These are phyloP conservation scores for Thelonectria rubi DNA, from an alignment of 2,329 filamentous ascomycete species.

Conservation along the genomic window DNA sequence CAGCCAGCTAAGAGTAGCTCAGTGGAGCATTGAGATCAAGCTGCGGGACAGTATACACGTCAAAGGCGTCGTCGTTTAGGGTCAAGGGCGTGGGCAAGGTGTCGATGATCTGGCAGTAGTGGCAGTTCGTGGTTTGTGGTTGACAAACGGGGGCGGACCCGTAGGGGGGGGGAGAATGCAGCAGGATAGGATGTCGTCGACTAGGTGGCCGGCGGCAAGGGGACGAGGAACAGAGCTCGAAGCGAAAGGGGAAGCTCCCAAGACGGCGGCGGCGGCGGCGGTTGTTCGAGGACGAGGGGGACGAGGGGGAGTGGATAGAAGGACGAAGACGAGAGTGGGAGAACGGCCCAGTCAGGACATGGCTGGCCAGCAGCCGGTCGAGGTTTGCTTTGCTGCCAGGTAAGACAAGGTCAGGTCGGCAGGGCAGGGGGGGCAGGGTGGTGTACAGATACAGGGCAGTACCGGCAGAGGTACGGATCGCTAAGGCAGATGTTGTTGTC, in stretches of 20 bases:
- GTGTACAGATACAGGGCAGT: neutral
- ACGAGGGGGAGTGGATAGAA: neutral
- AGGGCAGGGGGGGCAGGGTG: neutral
- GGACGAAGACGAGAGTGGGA: slow-evolving; percentile 23
- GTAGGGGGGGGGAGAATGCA: slow-evolving; percentile 12
- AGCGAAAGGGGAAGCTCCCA: slow-evolving; percentile 8
- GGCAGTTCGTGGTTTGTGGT: slow-evolving; percentile 28
- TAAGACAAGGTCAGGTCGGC: too few species aligned
- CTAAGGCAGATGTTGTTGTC: slow-evolving; percentile 5
- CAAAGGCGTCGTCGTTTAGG: slow-evolving; percentile 28
- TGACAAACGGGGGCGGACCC: slow-evolving; percentile 15
- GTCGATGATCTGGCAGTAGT: slow-evolving; percentile 34
- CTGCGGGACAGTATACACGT: slow-evolving; percentile 33
- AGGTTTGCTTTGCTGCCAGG: slow-evolving; percentile 9
- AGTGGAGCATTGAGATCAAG: slow-evolving; percentile 38
- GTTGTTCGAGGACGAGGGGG: neutral
- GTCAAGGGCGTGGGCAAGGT: slow-evolving; percentile 28
- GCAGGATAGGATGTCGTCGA: slow-evolving; percentile 22
- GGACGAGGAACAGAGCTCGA: neutral
- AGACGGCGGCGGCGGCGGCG: slow-evolving; percentile 4
- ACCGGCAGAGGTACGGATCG: neutral
- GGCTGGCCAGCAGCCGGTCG: slow-evolving; percentile 28
- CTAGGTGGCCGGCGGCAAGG: slow-evolving; percentile 18
- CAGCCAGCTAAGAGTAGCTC: slow-evolving; percentile 30
- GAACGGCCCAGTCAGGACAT: slow-evolving; percentile 30